These are phyloP conservation scores for Murraya paniculata DNA, from an alignment of 345 rosid genomes.

Conservation along the genomic window DNA sequence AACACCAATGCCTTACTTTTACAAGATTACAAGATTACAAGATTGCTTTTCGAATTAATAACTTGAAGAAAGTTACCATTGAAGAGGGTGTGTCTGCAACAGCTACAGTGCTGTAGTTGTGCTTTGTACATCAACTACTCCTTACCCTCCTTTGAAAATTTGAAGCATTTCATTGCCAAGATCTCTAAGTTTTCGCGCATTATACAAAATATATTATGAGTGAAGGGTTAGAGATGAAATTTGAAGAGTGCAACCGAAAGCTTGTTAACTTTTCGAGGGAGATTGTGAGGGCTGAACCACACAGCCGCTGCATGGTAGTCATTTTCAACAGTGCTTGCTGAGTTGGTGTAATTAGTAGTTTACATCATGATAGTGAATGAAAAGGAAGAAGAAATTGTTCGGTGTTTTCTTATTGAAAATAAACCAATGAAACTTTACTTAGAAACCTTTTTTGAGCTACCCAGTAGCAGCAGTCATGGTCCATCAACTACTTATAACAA, in stretches of 20 bases:
- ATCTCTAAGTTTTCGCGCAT: too few species aligned
- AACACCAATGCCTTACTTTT: neutral
- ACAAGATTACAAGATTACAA: too few species aligned
- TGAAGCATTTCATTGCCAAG: too few species aligned
- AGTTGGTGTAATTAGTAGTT: neutral
- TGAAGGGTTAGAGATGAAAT: too few species aligned
- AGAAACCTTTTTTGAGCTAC: neutral
- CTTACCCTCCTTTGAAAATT: too few species aligned
- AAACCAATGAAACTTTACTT: neutral
- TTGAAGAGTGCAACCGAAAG: neutral
- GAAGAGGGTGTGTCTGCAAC: neutral
- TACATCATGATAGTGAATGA: neutral
- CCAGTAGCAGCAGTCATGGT: neutral
- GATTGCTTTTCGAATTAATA: neutral
- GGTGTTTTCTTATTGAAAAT: neutral
- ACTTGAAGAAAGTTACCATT: neutral
- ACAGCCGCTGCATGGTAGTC: neutral
- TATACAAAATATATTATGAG: too few species aligned
- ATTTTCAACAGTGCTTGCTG: neutral
- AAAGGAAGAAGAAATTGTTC: neutral
- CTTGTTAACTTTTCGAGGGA: too few species aligned
- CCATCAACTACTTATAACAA: neutral
- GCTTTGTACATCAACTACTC: too few species aligned
- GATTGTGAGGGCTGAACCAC: neutral
- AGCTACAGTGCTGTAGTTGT: too few species aligned